A percentile compares a stretch with the other conserved stretches of the same genome.
Evolutionary conservation across 495 filamentous ascomycete genomes (phyloP).

Genomic region (Venustampulla echinocandica): DNA sequence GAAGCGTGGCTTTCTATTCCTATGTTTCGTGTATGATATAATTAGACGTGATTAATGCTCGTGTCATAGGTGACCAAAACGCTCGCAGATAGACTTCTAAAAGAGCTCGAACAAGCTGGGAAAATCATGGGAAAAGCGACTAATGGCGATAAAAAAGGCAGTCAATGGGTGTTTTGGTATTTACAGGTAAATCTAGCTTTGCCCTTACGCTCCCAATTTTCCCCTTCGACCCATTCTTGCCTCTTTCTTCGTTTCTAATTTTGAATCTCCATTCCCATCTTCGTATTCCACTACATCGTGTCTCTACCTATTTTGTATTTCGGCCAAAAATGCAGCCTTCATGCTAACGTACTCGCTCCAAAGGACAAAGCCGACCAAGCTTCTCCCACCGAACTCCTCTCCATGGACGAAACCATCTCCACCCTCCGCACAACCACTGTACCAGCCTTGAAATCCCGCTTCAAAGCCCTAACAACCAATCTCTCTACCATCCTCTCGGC

Average conservation of each 20-base stretch:
- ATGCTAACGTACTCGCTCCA: too few relatives aligned
- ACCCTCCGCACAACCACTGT: conserved; percentile 41
- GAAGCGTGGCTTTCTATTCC: too few relatives aligned
- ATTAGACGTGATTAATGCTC: too few relatives aligned
- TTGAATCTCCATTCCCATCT: conserved; percentile 19
- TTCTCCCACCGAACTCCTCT: conserved; percentile 36
- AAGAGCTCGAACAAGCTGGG: conserved; percentile 52
- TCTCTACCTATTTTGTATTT: too few relatives aligned
- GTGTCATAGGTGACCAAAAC: conserved; percentile 50
- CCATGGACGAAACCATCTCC: conserved; percentile 42
- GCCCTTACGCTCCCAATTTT: not conserved
- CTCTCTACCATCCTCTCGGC: conserved; percentile 40
- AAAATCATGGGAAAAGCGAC: conserved; percentile 47
- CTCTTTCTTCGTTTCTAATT: not conserved
- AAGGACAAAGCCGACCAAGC: conserved; percentile 39
- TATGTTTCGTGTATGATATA: too few relatives aligned
- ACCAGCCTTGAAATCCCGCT: conserved; percentile 35
- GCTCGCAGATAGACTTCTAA: conserved; percentile 52
- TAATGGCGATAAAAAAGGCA: conserved; percentile 20
- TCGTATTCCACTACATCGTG: too few relatives aligned
- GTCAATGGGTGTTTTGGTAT: conserved; percentile 24
- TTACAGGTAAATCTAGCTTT: conserved; percentile 35
- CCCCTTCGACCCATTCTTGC: not conserved
- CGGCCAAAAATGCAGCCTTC: too few relatives aligned
- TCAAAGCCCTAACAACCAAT: conserved; percentile 42